Conservation (phyloP, 257 asterid species). For the Schizonepeta tenuifolia region DNA sequence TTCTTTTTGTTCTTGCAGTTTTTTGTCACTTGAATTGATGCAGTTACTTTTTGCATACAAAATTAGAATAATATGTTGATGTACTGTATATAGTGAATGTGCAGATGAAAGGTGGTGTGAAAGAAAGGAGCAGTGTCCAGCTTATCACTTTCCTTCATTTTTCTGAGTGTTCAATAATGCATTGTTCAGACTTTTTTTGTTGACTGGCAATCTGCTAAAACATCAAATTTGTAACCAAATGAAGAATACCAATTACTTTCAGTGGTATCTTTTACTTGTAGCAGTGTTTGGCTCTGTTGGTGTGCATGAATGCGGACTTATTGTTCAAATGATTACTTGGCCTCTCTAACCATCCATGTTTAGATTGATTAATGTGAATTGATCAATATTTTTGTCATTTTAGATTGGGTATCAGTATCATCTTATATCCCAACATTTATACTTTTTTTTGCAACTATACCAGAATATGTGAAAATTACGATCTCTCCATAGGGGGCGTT, state of each 20-base stretch:
- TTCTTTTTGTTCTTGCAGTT: not conserved
- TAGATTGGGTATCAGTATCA: not conserved
- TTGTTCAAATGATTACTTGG: not conserved
- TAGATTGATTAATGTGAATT: not conserved
- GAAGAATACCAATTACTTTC: conserved; percentile 8
- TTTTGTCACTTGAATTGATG: not conserved
- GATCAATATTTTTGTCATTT: not conserved
- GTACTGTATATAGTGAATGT: conserved; percentile 21
- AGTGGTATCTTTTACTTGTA: not conserved
- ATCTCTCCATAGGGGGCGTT: no score
- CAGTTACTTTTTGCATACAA: conserved; percentile 1
- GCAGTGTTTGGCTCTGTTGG: not conserved
- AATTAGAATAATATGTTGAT: conserved; percentile 21
- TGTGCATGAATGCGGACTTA: not conserved
- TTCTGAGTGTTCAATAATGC: conserved; percentile 37
- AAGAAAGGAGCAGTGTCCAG: conserved; percentile 34
- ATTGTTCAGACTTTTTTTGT: conserved; percentile 38
- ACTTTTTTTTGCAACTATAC: no score
- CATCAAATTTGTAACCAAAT: conserved; percentile 30
- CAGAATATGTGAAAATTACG: no score
- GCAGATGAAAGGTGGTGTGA: conserved; percentile 41
- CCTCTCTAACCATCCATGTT: not conserved
- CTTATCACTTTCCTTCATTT: conserved; percentile 27
- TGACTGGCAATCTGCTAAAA: conserved; percentile 18
- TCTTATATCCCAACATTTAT: no score